phyloP scores from a whole-genome alignment of 192 early-diverging fungal species.

The Pecoramyces ruminantium region DNA sequence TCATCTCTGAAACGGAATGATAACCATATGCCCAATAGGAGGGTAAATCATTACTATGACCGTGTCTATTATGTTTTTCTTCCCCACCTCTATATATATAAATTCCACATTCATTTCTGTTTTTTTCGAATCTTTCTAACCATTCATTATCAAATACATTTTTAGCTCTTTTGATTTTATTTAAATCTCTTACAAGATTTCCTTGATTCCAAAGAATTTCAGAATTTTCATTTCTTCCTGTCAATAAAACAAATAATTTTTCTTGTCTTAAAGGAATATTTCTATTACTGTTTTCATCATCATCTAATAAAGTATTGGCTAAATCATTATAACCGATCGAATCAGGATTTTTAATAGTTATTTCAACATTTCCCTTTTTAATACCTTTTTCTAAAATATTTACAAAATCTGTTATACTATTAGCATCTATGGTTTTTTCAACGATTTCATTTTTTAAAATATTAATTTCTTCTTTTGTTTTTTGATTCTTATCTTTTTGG shows the following conservation, averaged over 20 bases:
- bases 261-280: background rate
- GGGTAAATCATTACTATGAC: conserved; percentile 10
- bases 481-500: conserved; percentile 4
- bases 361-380: background rate
- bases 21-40: conserved; percentile 14
- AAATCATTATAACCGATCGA: too few species aligned
- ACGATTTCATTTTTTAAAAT: conserved; percentile 4
- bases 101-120: conserved; percentile 6
- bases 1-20: background rate
- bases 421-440: background rate
- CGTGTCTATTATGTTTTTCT: conserved; percentile 9
- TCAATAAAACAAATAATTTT: background rate
- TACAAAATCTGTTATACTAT: conserved; percentile 3
- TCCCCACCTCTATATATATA: background rate
- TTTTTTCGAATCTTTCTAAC: conserved; percentile 11
- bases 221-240: background rate
- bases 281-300: too few species aligned
- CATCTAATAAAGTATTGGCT: too few species aligned
- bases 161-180: too few species aligned
- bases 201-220: background rate
- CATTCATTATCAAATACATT: conserved; percentile 1
- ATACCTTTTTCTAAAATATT: conserved; percentile 5
- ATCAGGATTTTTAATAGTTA: background rate
- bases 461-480: conserved; percentile 2
- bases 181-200: too few species aligned